Evolutionary conservation across 192 early-diverging fungal species (phyloP).

Genomic region (Geranomyces variabilis): DNA sequence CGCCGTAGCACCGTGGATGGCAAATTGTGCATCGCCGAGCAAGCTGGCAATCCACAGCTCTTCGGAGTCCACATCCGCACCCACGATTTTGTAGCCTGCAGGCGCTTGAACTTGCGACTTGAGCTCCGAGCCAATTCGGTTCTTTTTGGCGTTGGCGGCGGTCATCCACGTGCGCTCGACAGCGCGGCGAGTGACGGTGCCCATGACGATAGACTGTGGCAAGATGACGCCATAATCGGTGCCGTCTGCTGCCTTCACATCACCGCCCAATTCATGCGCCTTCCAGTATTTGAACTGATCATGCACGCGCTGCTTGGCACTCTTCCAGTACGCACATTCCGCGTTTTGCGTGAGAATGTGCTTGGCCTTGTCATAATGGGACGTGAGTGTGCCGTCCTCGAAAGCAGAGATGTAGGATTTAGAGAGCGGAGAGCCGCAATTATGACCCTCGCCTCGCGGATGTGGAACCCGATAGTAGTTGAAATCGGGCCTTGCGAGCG

Average conservation of each 20-base stretch:
- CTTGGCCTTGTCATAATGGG: conserved; percentile 69
- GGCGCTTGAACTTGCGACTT: conserved; percentile 88
- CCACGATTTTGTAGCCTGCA: conserved; percentile 80
- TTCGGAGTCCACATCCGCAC: conserved; percentile 96
- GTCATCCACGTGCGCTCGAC: conserved; percentile 96
- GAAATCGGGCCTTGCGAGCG: conserved; percentile 31
- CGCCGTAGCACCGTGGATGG: conserved; percentile 88
- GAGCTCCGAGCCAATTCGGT: conserved; percentile 90
- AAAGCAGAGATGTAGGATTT: conserved; percentile 79
- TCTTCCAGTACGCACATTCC: conserved; percentile 90
- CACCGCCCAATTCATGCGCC: background rate
- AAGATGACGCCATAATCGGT: conserved; percentile 74
- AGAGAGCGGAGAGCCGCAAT: conserved; percentile 85
- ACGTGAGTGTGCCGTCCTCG: conserved; percentile 78
- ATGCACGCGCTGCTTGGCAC: conserved; percentile 75
- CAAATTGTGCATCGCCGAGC: conserved; percentile 92
- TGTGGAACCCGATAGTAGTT: conserved; percentile 82
- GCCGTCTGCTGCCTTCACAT: conserved; percentile 9
- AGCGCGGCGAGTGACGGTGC: conserved; percentile 91
- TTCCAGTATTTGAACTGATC: conserved; percentile 88
- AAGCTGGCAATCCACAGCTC: conserved; percentile 96
- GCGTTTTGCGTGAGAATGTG: conserved; percentile 78
- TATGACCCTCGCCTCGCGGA: conserved; percentile 74
- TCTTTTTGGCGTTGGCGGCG: conserved; percentile 87
- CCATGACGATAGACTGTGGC: conserved; percentile 91